Evolutionary conservation across 257 asterid genomes (phyloP), one percentile per base, ranked within the genome.

Genomic region (Verbena officinalis): DNA sequence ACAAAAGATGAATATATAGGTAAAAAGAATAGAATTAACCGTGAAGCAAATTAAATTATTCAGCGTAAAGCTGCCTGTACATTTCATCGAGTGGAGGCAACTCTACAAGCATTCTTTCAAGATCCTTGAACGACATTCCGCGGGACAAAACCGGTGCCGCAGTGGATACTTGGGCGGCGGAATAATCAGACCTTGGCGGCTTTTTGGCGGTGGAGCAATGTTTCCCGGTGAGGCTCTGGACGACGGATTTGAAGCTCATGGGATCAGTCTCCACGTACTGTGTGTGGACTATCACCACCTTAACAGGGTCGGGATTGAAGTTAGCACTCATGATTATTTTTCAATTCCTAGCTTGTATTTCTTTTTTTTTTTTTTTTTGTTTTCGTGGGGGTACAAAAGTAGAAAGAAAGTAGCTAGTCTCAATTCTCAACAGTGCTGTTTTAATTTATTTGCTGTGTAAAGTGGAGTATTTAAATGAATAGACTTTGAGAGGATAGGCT

Each of bases 221-320:
- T 54, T 79, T 83, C 4, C 94, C 86, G n/a, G 90, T 83, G 38
- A 86, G 88, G 9, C 58, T 75, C 63, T 86, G 95, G 15, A 86
- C 90, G 4, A 83, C 90, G 1, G 86, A 77, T 74, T 86, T 86
- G 64, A 86, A 86, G 78, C 79, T 86, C 57, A 24, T 5, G 0
- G 75, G 78, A 65, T 86, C 95, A 0, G 88, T 86, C 44, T 83
- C 76, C 24, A 86, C 71, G 64, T 77, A 83, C 4, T 77, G 81
- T 0, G 94, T 83, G 67, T 83, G 59, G 64, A 86, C 79, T 58
- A 86, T 67, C 15, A 81, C 83, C 33, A 86, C 78, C 73, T 81
- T 86, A 36, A n/a, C n/a, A n/a, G 42, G 30, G 38, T 45, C 50
- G n/a, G n/a, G n/a, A n/a, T n/a, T n/a, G n/a, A n/a, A n/a, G n/a